These are phyloP conservation scores for Echeveria elegans DNA, from an alignment of 164 flowering plant genomes.

Conservation along the genomic window DNA sequence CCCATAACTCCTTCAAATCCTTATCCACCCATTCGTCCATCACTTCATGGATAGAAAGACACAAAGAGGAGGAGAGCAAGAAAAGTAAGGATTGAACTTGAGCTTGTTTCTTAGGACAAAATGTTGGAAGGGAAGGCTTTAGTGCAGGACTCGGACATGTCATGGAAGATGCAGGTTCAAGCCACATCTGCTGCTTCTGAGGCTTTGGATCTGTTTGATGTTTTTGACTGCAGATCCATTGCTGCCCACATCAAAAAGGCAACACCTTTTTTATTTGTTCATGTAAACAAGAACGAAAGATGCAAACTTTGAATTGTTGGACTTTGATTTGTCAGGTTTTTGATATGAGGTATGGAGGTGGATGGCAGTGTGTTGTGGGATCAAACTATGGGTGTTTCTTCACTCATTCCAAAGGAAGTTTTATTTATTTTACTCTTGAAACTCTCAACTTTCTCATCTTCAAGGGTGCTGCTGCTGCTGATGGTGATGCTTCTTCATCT, in stretches of 20 bases:
- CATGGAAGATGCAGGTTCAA: conserved; percentile 78
- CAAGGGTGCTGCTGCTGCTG: conserved; percentile 13
- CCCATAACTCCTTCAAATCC: background rate
- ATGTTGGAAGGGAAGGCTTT: conserved; percentile 95
- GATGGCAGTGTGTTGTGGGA: background rate
- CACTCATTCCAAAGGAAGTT: conserved; percentile 26
- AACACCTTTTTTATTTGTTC: background rate
- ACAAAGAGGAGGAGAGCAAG: background rate
- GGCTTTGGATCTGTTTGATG: conserved; percentile 81
- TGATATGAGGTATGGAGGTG: background rate
- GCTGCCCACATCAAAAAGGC: conserved; percentile 89
- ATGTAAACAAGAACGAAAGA: background rate
- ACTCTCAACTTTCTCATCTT: background rate
- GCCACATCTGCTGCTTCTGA: conserved; percentile 77
- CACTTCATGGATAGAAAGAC: background rate
- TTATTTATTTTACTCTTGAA: background rate
- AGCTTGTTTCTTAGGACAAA: conserved; percentile 10
- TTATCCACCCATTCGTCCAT: conserved; percentile 2
- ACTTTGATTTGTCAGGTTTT: background rate
- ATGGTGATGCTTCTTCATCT: conserved; percentile 19
- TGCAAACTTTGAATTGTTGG: no score
- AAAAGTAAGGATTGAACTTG: background rate
- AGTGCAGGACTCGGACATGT: conserved; percentile 86
- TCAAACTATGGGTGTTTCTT: background rate
- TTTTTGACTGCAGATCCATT: conserved; percentile 65